These are phyloP conservation scores for Erodium trifolium DNA, from an alignment of 441 rosid species.

Conservation along the genomic window DNA sequence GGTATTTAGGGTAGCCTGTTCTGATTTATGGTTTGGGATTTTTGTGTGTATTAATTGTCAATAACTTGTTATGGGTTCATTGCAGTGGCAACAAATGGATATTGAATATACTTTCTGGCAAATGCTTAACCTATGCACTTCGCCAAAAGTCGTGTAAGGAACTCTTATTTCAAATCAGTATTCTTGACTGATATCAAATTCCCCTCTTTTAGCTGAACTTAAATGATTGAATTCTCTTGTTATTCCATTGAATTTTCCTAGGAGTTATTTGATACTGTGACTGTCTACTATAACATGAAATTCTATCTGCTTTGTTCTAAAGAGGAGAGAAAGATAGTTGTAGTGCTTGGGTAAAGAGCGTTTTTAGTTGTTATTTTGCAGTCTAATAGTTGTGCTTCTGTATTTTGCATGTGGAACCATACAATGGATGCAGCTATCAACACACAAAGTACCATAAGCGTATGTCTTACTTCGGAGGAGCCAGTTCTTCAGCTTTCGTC, in stretches of 20 bases:
- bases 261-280: neutral
- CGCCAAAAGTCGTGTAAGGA: constrained; percentile 95
- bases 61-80: constrained; percentile 12
- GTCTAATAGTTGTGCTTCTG: constrained; percentile 28
- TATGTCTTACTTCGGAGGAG: constrained; percentile 36
- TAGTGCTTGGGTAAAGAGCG: no score
- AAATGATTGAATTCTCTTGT: neutral
- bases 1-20: no score
- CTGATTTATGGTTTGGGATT: no score
- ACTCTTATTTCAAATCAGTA: neutral
- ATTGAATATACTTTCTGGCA: constrained; percentile 97
- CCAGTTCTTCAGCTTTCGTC: neutral
- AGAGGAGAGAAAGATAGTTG: no score
- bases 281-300: no score
- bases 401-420: constrained; percentile 42
- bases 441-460: constrained; percentile 96
- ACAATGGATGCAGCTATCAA: constrained; percentile 66
- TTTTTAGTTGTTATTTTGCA: no score
- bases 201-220: neutral
- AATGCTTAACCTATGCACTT: constrained; percentile 93
- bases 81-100: constrained; percentile 99
- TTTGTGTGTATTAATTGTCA: no score
- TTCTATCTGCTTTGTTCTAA: no score
- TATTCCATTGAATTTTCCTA: neutral
- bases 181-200: neutral